phyloP scores from a whole-genome alignment of 1,284 basidiomycete genomes.

The Marasmius oreades region DNA sequence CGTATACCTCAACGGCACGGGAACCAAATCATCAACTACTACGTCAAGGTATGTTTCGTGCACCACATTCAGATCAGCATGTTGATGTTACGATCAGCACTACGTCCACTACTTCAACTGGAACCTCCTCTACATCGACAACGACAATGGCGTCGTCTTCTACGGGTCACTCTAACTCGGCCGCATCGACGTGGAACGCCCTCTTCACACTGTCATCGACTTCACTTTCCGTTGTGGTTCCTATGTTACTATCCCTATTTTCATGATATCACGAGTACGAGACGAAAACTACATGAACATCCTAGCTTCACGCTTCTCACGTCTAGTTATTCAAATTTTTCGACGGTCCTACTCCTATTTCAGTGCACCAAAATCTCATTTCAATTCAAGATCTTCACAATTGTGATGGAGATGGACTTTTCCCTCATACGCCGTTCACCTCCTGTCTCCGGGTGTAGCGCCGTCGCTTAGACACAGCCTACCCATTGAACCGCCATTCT shows the following conservation, averaged over 20 bases:
- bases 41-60: conserved; percentile 1
- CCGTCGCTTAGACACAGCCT: too few species aligned
- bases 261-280: neutral
- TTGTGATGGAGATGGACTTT: too few species aligned
- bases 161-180: conserved; percentile 6
- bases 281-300: too few species aligned
- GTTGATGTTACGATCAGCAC: neutral
- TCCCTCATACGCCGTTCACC: too few species aligned
- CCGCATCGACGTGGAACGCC: neutral
- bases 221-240: neutral
- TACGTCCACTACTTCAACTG: neutral
- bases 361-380: too few species aligned
- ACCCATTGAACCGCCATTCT: too few species aligned
- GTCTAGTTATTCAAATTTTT: too few species aligned
- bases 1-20: neutral
- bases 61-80: neutral
- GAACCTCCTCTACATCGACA: neutral
- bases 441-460: too few species aligned
- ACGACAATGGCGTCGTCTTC: neutral
- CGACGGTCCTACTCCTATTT: too few species aligned
- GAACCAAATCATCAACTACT: neutral
- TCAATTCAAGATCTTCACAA: too few species aligned
- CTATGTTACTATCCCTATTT: neutral
- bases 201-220: neutral
- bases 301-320: too few species aligned